Evolutionary conservation across 2,329 filamentous ascomycete species (phyloP).

Genomic region (Trichoderma sp.): DNA sequence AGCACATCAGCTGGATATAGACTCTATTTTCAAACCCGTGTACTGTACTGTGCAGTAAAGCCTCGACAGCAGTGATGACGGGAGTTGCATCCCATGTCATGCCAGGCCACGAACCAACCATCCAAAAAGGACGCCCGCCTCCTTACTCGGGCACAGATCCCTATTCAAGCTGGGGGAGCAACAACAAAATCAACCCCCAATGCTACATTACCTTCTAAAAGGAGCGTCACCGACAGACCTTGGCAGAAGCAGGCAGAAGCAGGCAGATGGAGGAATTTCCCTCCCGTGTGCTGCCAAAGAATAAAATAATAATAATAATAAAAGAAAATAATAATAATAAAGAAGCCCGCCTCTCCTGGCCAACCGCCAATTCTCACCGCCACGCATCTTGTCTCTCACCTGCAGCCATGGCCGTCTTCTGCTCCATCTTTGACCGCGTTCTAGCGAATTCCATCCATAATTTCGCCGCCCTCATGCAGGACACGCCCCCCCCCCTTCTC

Average conservation of each 20-base stretch:
- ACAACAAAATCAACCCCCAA: background rate
- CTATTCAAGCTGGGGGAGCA: background rate
- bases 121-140: background rate
- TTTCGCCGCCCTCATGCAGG: conserved; percentile 16
- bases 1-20: no score
- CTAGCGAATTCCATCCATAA: background rate
- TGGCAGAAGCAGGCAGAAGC: no score
- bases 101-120: background rate
- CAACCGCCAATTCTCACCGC: conserved; percentile 9
- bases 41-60: background rate
- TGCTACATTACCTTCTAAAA: background rate
- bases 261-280: background rate
- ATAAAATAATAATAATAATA: background rate
- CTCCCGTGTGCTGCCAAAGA: background rate
- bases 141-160: background rate
- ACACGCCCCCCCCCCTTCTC: conserved; percentile 9
- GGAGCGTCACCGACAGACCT: background rate
- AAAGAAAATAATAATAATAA: background rate
- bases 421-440: background rate
- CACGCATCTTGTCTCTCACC: background rate
- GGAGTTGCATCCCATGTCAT: background rate
- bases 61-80: background rate
- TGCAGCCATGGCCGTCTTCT: conserved; percentile 2
- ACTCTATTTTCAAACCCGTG: background rate
- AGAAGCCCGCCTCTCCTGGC: background rate